These are phyloP conservation scores for Teunomyces pallodes DNA, from an alignment of 805 yeast species.

Conservation along the genomic window DNA sequence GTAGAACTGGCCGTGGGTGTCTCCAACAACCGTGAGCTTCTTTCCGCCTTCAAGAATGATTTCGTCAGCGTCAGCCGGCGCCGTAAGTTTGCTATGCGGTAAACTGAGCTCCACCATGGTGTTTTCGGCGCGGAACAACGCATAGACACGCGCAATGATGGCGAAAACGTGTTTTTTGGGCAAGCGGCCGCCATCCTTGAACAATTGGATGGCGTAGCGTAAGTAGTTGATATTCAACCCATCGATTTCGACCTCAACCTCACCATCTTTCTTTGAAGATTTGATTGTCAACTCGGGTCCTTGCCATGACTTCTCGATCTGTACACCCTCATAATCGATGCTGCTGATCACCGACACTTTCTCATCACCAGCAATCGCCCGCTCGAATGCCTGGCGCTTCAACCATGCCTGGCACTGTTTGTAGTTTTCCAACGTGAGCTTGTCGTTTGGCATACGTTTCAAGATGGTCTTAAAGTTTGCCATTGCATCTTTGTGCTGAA, in stretches of 20 bases:
- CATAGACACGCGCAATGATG: conserved; percentile 68
- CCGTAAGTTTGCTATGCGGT: conserved; percentile 27
- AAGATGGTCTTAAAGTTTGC: conserved; percentile 66
- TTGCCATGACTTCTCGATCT: conserved; percentile 53
- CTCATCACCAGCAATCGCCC: conserved; percentile 78
- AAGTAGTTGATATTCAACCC: conserved; percentile 56
- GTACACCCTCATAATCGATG: conserved; percentile 46
- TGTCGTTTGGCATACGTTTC: conserved; percentile 63
- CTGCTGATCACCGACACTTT: conserved; percentile 47
- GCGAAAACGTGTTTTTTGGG: conserved; percentile 86
- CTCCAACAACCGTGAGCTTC: conserved; percentile 87
- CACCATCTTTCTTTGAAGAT: conserved; percentile 23
- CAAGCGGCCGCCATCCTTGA: conserved; percentile 67
- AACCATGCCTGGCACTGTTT: conserved; percentile 63
- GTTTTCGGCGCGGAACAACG: conserved; percentile 61
- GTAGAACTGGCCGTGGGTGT: conserved; percentile 95
- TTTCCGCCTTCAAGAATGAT: conserved; percentile 28
- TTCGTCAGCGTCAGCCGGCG: conserved; percentile 16
- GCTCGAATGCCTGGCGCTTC: conserved; percentile 75
- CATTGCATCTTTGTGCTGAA: conserved; percentile 73
- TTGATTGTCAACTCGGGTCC: conserved; percentile 54
- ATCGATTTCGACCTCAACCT: conserved; percentile 29
- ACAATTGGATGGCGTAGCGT: conserved; percentile 61
- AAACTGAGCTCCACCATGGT: conserved; percentile 70
- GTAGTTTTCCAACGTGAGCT: conserved; percentile 58